Evolutionary conservation across 1,139 yeast genomes (phyloP).

Genomic region (Nakaseomyces uthaithaninus): DNA sequence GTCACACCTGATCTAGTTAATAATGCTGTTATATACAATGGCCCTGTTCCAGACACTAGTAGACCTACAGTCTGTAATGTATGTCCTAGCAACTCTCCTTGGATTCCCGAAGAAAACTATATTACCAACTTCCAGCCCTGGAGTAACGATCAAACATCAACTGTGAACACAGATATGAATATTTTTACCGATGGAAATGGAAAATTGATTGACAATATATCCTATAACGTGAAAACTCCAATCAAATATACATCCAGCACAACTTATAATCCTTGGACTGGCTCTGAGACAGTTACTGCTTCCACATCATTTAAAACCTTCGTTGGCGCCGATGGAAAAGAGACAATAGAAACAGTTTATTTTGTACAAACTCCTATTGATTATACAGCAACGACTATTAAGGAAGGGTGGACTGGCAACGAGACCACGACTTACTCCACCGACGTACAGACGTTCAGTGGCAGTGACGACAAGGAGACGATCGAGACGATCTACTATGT

Average conservation of each 20-base stretch:
- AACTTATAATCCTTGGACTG: background rate
- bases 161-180: slow-evolving; percentile 1
- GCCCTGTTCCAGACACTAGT: slow-evolving; percentile 10
- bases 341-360: background rate
- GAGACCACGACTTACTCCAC: background rate
- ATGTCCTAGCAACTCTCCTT: slow-evolving; percentile 13
- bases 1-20: slow-evolving; percentile 10
- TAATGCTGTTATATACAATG: slow-evolving; percentile 13
- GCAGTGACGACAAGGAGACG: slow-evolving; percentile 4
- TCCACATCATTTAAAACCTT: background rate
- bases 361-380: background rate
- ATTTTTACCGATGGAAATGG: background rate
- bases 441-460: background rate
- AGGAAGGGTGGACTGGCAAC: background rate
- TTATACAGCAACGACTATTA: background rate
- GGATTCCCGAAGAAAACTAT: slow-evolving; percentile 11
- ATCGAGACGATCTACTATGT: slow-evolving; percentile 5
- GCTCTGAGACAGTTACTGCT: background rate
- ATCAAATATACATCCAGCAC: background rate
- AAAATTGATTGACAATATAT: background rate
- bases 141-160: background rate
- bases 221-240: slow-evolving; percentile 1
- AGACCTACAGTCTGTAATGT: slow-evolving; percentile 11
- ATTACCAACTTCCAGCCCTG: background rate
- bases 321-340: background rate